Evolutionary conservation across 2,329 filamentous ascomycete species (phyloP), one percentile per base, ranked within the genome.

Genomic region (Hypoxylon sp.): DNA sequence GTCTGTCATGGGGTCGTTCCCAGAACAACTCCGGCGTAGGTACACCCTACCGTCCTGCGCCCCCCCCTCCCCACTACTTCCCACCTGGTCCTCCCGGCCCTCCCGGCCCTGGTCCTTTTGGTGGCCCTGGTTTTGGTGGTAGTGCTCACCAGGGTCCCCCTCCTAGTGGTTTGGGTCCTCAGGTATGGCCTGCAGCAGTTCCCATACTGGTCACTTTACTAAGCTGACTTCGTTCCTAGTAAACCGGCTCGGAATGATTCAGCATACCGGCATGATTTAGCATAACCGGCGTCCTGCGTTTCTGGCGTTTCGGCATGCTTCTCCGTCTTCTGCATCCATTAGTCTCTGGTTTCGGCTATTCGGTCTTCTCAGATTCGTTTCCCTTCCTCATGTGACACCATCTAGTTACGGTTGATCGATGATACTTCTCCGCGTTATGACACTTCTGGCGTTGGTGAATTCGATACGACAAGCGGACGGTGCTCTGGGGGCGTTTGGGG

Each of bases 11-110:
- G 96, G 96, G 96, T 70, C 92, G 96, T 70, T 96, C 92, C 59
- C 96, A 99, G 86, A 99, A 98, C 89, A 99, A 99, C 86, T 98
- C 95, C 68, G 96, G 96, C 62, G 96, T 97, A 65, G 96, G 96
- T 71, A 98, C 96, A 73, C 96, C 96, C 63, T 98, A 99, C 83
- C 92, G 96, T 70, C 96, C 96, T 68, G 96, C 96, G 53, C 96
- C 96, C 37, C 76, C 75, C 7, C 75, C 76, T 19, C 76, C 76
- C 9, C 76, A 78, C 32, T 78, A 77, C 50, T 78, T 73, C 46
- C 74, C 76, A 23, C 69, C 71, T 7, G 75, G 74, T 7, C 74
- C 75, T 41, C 68, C 72, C 29, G 76, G 75, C 21, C 74, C 74
- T 23, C 67, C 74, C 47, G 74, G 73, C 39, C 73, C 73, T 47